A percentile compares a stretch with the other conserved stretches of the same genome.
Conservation (phyloP, 495 filamentous ascomycete species). For the Lentithecium fluviatile region DNA sequence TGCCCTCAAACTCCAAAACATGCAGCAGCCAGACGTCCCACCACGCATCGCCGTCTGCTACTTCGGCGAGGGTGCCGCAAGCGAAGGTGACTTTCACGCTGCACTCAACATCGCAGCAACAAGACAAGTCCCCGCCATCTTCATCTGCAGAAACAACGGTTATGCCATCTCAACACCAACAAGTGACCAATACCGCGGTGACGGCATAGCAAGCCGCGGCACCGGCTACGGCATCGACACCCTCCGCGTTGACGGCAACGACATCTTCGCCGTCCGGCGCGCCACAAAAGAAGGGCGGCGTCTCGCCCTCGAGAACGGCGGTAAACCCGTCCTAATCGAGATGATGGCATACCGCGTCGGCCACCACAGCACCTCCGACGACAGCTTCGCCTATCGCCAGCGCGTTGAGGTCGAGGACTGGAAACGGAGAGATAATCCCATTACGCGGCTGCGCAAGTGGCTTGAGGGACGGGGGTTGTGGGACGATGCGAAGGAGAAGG, state of each 20-base stretch:
- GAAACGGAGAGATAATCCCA: conserved; percentile 94
- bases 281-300: conserved; percentile 74
- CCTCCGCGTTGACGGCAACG: conserved; percentile 93
- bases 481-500: conserved; percentile 80
- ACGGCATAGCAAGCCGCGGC: conserved; percentile 94
- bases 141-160: conserved; percentile 96
- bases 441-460: conserved; percentile 87
- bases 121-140: conserved; percentile 83
- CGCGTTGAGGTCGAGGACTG: conserved; percentile 95
- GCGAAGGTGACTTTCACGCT: conserved; percentile 96
- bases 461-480: conserved; percentile 77
- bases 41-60: conserved; percentile 80
- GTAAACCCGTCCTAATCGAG: conserved; percentile 82
- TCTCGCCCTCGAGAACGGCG: conserved; percentile 73
- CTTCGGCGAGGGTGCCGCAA: conserved; percentile 97
- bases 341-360: conserved; percentile 97
- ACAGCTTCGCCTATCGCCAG: conserved; percentile 94
- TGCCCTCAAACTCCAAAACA: conserved; percentile 80
- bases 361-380: conserved; percentile 97
- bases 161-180: conserved; percentile 95
- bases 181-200: conserved; percentile 92
- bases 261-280: conserved; percentile 90
- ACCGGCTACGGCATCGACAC: conserved; percentile 97
- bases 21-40: conserved; percentile 65
- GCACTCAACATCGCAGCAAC: conserved; percentile 96